A percentile compares a stretch with the other conserved stretches of the same genome.
These are phyloP conservation scores for Colletotrichum noveboracense DNA, from an alignment of 2,329 filamentous ascomycete genomes.

Conservation along the genomic window DNA sequence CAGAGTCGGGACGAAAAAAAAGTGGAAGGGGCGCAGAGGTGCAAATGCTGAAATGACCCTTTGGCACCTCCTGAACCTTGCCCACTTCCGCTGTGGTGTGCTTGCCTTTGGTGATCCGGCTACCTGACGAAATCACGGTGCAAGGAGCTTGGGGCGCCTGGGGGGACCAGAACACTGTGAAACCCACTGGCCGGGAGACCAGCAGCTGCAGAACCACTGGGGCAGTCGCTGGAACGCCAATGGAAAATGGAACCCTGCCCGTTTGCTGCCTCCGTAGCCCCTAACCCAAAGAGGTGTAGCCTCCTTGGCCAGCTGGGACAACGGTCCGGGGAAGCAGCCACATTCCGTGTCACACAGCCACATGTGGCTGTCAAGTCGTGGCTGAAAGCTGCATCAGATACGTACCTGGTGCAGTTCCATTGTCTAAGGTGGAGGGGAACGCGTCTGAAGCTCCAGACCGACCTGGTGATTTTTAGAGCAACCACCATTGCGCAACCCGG, in stretches of 20 bases:
- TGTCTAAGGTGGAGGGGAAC: not conserved
- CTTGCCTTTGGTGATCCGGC: slow-evolving; percentile 11
- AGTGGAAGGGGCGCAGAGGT: slow-evolving; percentile 12
- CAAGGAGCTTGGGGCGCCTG: slow-evolving; percentile 20
- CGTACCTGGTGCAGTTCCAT: not conserved
- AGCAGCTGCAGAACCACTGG: slow-evolving; percentile 4
- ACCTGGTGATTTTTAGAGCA: not conserved
- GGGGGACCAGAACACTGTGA: slow-evolving; percentile 5
- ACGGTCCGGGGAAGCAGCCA: slow-evolving; percentile 12
- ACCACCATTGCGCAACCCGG: not conserved
- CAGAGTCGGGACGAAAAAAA: slow-evolving; percentile 7
- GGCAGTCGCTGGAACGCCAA: not conserved
- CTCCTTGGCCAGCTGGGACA: not conserved
- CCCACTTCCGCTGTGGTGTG: not conserved
- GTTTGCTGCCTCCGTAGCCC: not conserved
- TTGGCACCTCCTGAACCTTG: slow-evolving; percentile 17
- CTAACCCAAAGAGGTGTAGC: not conserved
- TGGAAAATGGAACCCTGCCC: not conserved
- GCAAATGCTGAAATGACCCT: not conserved
- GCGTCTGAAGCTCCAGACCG: not conserved
- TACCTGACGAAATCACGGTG: slow-evolving; percentile 13
- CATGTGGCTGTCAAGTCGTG: not conserved
- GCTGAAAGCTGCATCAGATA: not conserved
- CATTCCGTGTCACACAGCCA: not conserved
- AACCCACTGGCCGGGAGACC: slow-evolving; percentile 5